Base-by-base conservation (phyloP, 495 filamentous ascomycete species). In the Rhizodiscina lignyota region DNA sequence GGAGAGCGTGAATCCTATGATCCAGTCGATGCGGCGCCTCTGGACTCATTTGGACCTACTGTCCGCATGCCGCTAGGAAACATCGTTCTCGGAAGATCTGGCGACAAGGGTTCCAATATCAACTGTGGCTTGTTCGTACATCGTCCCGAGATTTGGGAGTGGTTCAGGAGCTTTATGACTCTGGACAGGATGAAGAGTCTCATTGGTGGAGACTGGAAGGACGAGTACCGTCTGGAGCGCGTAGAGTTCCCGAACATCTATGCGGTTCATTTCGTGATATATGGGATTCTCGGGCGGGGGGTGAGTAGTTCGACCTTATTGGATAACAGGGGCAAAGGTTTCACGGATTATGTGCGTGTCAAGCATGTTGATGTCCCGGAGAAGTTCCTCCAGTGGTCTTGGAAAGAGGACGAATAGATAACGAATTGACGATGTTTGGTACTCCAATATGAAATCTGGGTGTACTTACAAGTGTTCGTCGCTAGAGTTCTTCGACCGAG, bases 111-210 rank as follows among this genome's bases (percentile, higher is more conserved):
- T 4, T 39, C 28, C 4, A 51, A 55, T 26, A 37, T 32, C 11
- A 57, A 57, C 32, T 19, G 49, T 24, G 52, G 54, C 3, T 34
- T 57, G 18, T 55, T 47, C 34, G 49, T 53, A 11, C 44, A 41
- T 4, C 26, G 40, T 17, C 27, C 21, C 1, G 35, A 36, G 0
- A 45, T 48, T 19, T 57, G 48, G 41, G 32, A 38, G 2, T 57
- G 54, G 54, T 42, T 57, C 12, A 49, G 39, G 13, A 37, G 42
- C 5, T 51, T 51, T 21, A 10, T 57, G 29, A 48, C 52, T 0
- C 21, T 36, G 3, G 19, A 34, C 2, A 33, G 32, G 27, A 13
- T 54, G n/a, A 47, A 45, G 27, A 32, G 42, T 26, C 32, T 56
- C 15, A 23, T 55, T 13, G 53, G 41, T 2, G 39, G 45, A 13